Evolutionary conservation across 75 land plant genomes (phyloP), one percentile per base, ranked within the genome.

Genomic region (Cryptomeria japonica): DNA sequence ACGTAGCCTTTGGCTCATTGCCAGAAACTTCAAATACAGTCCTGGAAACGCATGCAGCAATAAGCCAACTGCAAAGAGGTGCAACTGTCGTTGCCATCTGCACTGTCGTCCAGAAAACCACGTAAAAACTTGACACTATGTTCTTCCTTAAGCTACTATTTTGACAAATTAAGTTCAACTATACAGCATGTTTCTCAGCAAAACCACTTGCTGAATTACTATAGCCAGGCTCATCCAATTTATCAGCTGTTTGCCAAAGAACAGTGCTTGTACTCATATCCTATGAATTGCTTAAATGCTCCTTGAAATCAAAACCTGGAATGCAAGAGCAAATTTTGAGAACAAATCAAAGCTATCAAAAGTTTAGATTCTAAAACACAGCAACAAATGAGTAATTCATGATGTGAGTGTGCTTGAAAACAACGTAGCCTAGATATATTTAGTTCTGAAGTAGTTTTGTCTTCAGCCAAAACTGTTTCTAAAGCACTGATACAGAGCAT

Each of bases 51-150:
- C 96, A 95, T 19, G 96, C 94, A 31, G 96, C 95, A 49, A 94
- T 89, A 36, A 95, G 90, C 96, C 94, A 95, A 13, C 93, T 93
- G 87, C 93, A 94, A 36, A 94, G 89, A 25, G 95, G 96, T 22
- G 95, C 89, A 22, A 93, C 90, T 49, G 90, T 85, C 0, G 91
- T 90, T 7, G 70, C 70, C 87, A 86, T 86, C 51, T 11, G n/a
- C 84, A 25, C 46, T 83, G 38, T 75, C 34, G 38, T 75, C 77
- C 34, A 11, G 16, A 5, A 34, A 38, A 32, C 9, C 34, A 32
- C 11, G 77, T 10, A 75, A 34, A 75, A 75, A 32, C 77, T 75
- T 75, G 77, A 75, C 9, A 31, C 37, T 32, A 6, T 32, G 77
- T 13, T 75, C 37, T 14, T 75, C 77, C 77, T 75, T n/a, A 34